Evolutionary conservation across 805 yeast species (phyloP).

Genomic region (Pichia membranifaciens): DNA sequence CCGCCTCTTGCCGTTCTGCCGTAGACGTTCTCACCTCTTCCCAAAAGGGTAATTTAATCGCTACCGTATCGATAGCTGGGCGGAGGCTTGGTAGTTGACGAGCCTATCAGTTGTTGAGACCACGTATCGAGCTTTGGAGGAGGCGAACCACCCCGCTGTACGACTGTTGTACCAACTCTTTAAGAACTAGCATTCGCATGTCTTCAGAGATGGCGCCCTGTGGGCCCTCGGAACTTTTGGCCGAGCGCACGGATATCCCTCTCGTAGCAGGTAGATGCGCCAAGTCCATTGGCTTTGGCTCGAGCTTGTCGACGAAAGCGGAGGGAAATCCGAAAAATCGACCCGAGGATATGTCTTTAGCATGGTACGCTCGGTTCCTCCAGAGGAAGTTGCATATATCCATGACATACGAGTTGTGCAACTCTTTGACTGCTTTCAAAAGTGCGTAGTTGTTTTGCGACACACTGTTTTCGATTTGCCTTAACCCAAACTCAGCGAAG

Average conservation of each 20-base stretch:
- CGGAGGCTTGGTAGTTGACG: too few relatives aligned
- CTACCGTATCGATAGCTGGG: background rate
- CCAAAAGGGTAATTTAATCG: constrained; percentile 1
- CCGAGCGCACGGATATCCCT: too few relatives aligned
- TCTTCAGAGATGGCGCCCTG: background rate
- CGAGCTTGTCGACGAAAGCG: constrained; percentile 29
- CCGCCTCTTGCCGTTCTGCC: too few relatives aligned
- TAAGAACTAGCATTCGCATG: background rate
- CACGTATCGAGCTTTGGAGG: background rate
- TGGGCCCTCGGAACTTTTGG: too few relatives aligned
- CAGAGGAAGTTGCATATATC: constrained; percentile 51
- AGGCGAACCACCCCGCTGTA: background rate
- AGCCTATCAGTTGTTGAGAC: background rate
- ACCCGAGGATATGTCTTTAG: constrained; percentile 29
- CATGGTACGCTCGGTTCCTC: constrained; percentile 48
- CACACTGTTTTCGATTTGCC: constrained; percentile 2
- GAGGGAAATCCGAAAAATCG: constrained; percentile 36
- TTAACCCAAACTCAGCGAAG: constrained; percentile 24
- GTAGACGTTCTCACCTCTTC: background rate
- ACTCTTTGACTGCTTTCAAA: constrained; percentile 22
- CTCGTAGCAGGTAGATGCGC: constrained; percentile 50
- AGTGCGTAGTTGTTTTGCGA: constrained; percentile 3
- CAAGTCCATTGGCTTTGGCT: constrained; percentile 31
- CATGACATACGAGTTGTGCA: constrained; percentile 48
- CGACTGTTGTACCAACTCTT: background rate